Base-by-base conservation (phyloP, 441 rosid species). In the Iberis amara region DNA sequence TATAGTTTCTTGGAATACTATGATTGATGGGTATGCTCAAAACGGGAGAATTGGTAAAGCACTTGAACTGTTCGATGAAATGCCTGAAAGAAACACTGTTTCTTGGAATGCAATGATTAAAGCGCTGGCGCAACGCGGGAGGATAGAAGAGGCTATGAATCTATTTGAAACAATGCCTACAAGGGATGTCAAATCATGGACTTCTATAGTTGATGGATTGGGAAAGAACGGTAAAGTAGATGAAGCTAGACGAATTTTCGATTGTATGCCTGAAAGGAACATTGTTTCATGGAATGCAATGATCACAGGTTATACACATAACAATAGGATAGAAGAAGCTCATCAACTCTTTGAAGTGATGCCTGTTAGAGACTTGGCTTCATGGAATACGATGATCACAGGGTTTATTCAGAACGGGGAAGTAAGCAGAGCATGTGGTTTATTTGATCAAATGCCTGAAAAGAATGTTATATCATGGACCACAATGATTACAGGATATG, bases 371-470 rank as follows among this genome's bases (percentile, higher is more conserved):
- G 73, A 85, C 52, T 52, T 75, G 41, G 68, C 83, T 10, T 85
- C 89, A 0, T 84, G 89, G 94, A 85, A 85, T 65, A 75, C 83
- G 0, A 84, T 81, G 79, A 73, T 81, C 70, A 84, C 84, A 1
- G 84, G 86, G 35, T 67, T 79, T 49, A 75, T 71, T 32, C 70
- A 69, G 57, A 79, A 78, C 33, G 65, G 64, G 8, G 81, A 79
- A 35, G 24, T 73, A 9, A 56, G 26, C 47, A 67, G 33, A 41
- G 89, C 94, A 0, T 65, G 37, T 70, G 59, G 37, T 43, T 55
- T 81, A 67, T 81, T 84, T 32, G 33, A 66, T 14, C 43, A 26
- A 52, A 77, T 84, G 83, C 82, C 82, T 4, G 52, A 54, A 32
- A 81, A 59, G 74, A 81, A 80, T 63, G 85, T 79, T 28, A 73